Evolutionary conservation across 768 basidiomycete species (phyloP).

Genomic region (Postia placenta): DNA sequence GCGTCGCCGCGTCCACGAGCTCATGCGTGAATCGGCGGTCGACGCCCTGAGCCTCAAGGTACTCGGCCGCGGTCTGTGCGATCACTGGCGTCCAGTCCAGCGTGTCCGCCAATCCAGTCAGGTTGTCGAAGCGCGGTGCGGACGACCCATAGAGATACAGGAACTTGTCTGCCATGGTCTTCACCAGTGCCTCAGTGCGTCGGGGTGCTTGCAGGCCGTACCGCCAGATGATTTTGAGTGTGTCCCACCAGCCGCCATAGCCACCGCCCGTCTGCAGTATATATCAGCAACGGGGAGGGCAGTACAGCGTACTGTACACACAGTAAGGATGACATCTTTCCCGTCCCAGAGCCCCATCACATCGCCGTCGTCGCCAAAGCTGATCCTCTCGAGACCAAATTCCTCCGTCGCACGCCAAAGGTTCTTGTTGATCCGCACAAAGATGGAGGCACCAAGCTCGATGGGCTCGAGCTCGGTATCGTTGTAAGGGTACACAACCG

Average conservation of each 20-base stretch:
- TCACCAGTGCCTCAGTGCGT: conserved; percentile 54
- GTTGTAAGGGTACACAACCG: conserved; percentile 65
- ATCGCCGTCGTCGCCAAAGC: conserved; percentile 41
- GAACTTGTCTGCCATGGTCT: conserved; percentile 46
- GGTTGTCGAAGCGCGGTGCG: conserved; percentile 56
- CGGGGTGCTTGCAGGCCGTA: conserved; percentile 64
- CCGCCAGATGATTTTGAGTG: conserved; percentile 67
- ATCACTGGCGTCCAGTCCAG: conserved; percentile 46
- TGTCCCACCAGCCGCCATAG: conserved; percentile 57
- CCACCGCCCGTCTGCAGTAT: conserved; percentile 26
- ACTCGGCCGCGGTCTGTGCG: conserved; percentile 49
- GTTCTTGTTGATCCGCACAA: conserved; percentile 71
- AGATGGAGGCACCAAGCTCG: conserved; percentile 88
- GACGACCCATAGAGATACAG: conserved; percentile 47
- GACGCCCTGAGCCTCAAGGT: conserved; percentile 49
- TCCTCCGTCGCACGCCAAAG: conserved; percentile 70
- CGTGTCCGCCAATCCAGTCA: conserved; percentile 47
- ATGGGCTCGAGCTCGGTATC: conserved; percentile 52
- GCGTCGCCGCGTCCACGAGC: conserved; percentile 71
- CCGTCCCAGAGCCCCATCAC: conserved; percentile 82
- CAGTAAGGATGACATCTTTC: conserved; percentile 55
- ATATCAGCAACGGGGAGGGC: no score
- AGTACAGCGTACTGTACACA: conserved; percentile 34
- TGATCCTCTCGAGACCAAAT: conserved; percentile 59
- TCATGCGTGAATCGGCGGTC: conserved; percentile 58